Evolutionary conservation across 345 rosid species (phyloP).

Genomic region (Brassica incana): DNA sequence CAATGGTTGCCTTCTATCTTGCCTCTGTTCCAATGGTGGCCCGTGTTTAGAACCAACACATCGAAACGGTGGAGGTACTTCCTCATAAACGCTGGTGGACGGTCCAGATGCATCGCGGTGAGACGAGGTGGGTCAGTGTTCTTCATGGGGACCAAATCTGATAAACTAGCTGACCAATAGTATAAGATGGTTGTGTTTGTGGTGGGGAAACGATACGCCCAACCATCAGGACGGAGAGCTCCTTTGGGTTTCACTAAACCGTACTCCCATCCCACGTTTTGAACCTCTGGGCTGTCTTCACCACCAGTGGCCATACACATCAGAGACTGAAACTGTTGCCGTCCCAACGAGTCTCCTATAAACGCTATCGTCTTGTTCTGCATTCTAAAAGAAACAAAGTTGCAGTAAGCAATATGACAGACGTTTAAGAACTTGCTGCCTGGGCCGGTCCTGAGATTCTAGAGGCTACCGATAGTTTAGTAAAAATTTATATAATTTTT

Average conservation of each 20-base stretch:
- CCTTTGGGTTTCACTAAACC: slow-evolving; percentile 55
- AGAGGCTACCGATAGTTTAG: no score
- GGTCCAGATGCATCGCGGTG: slow-evolving; percentile 76
- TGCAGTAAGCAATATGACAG: neutral
- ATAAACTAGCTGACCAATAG: slow-evolving; percentile 70
- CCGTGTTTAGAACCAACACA: slow-evolving; percentile 70
- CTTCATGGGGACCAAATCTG: slow-evolving; percentile 57
- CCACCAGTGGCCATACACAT: slow-evolving; percentile 84
- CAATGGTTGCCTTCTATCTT: slow-evolving; percentile 64
- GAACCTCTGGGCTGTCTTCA: slow-evolving; percentile 50
- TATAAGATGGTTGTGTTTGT: slow-evolving; percentile 76
- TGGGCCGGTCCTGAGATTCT: neutral
- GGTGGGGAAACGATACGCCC: slow-evolving; percentile 61
- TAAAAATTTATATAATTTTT: no score
- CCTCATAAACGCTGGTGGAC: slow-evolving; percentile 68
- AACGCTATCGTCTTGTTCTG: slow-evolving; percentile 80
- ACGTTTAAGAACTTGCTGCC: neutral
- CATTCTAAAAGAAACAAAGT: slow-evolving; percentile 44
- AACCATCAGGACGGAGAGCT: slow-evolving; percentile 67
- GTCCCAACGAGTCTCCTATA: slow-evolving; percentile 76
- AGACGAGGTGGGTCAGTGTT: slow-evolving; percentile 33
- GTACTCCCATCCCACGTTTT: slow-evolving; percentile 61
- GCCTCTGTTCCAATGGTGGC: slow-evolving; percentile 81
- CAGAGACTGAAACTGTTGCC: slow-evolving; percentile 74
- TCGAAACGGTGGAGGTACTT: slow-evolving; percentile 53